Base-by-base conservation (phyloP, 2,329 filamentous ascomycete species). In the Trichophyton mentagrophytes region DNA sequence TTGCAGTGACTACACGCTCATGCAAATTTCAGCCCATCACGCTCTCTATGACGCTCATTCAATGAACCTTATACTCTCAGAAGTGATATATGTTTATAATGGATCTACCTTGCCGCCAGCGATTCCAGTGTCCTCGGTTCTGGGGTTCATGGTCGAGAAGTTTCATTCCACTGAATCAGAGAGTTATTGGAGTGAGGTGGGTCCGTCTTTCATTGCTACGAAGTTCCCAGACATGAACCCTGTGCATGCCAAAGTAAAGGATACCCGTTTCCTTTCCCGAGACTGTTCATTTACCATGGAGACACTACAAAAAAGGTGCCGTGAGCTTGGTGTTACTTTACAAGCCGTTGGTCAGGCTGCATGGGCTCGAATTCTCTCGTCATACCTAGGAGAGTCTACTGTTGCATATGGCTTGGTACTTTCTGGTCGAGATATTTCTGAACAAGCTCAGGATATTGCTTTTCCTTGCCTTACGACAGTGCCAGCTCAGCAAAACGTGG, bases 401-500 rank as follows among this genome's bases (percentile, higher is more conserved):
- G 85, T 93, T 0, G 85, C 86, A 0, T 95, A 93, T 69, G 92
- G 91, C 0, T 79, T 88, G 13, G 88, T 91, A 0, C 77, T 96
- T 6, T 91, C 91, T 7, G 90, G 90, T 0, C 79, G 90, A 38
- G 84, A 76, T 33, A 68, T 80, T 2, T 79, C 79, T 0, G 79
- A 85, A 3, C 76, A 79, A n/a, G 82, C 85, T 0, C 77, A 80
- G 17, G 69, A 78, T 4, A 80, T 82, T 3, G 79, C 83, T 0
- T 88, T 96, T 58, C 91, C 92, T 0, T 92, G 88, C 69, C 83
- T 96, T 60, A 85, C 86, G 0, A 96, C 90, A 0, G 72, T 96
- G 1, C 92, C 92, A 0, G 79, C 93, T 0, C 71, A 85, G 9
- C 82, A 82, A n/a, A 71, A 77, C 22, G 79, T 87, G 17, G 69